phyloP scores from a whole-genome alignment of 2,329 filamentous ascomycete genomes.

The Westerdykella aurantiaca region DNA sequence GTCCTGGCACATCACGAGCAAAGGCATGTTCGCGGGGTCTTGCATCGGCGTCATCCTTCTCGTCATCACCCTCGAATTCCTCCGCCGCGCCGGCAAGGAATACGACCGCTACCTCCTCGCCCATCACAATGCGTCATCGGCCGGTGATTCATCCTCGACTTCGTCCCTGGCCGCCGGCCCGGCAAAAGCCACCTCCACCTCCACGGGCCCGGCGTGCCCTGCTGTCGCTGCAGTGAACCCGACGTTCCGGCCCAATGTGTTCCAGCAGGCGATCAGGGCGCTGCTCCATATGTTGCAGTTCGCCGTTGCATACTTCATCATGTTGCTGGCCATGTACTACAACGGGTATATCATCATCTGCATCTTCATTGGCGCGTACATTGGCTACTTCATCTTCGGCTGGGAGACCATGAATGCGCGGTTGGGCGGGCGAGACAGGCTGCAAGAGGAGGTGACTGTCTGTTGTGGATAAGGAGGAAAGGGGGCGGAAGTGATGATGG shows the following conservation, averaged over 20 bases:
- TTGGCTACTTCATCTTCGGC: conserved; percentile 34
- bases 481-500: neutral
- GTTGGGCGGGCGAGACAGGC: conserved; percentile 20
- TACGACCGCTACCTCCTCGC: conserved; percentile 63
- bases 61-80: conserved; percentile 63
- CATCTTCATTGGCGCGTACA: conserved; percentile 34
- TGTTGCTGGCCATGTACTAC: conserved; percentile 64
- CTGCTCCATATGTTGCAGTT: conserved; percentile 70
- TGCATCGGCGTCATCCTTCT: conserved; percentile 75
- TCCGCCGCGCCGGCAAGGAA: conserved; percentile 65
- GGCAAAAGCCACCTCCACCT: conserved; percentile 8
- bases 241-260: conserved; percentile 50
- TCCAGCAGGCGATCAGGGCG: conserved; percentile 65
- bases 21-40: conserved; percentile 69
- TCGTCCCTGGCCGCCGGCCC: conserved; percentile 12
- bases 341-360: conserved; percentile 62
- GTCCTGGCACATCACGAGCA: conserved; percentile 64
- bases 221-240: neutral
- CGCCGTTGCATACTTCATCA: conserved; percentile 71
- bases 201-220: conserved; percentile 2
- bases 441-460: conserved; percentile 32
- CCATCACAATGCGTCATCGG: conserved; percentile 39
- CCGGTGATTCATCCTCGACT: conserved; percentile 7
- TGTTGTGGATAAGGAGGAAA: conserved; percentile 24
- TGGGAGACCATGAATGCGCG: conserved; percentile 31